Evolutionary conservation across 208 protist genomes (phyloP).

Genomic region (Wallacemonas sp.): DNA sequence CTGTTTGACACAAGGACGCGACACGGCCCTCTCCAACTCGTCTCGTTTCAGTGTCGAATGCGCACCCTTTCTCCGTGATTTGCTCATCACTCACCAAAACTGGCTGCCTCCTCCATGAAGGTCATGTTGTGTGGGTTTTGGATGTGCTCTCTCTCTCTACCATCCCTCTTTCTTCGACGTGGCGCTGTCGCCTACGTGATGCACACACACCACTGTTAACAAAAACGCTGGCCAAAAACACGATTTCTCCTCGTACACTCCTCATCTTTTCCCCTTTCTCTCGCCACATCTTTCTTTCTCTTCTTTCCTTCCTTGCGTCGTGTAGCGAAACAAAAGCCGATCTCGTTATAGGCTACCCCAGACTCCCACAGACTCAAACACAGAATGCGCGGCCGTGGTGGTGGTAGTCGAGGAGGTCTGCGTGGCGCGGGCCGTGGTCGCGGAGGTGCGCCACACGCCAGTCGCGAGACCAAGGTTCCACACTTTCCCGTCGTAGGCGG

Average conservation of each 20-base stretch:
- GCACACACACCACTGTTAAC: too few relatives aligned
- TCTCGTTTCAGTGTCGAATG: not conserved
- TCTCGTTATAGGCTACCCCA: too few relatives aligned
- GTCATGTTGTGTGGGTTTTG: too few relatives aligned
- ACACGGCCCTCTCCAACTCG: not conserved
- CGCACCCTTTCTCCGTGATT: too few relatives aligned
- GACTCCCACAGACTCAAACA: too few relatives aligned
- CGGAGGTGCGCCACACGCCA: not conserved
- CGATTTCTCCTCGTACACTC: too few relatives aligned
- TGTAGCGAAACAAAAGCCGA: too few relatives aligned
- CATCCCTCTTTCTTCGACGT: not conserved
- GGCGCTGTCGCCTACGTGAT: not conserved
- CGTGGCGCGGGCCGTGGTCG: slow-evolving; percentile 12
- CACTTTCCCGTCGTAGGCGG: slow-evolving; percentile 7
- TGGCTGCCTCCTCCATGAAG: too few relatives aligned
- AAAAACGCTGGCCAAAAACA: too few relatives aligned
- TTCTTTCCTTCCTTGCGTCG: not conserved
- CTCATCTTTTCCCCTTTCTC: too few relatives aligned
- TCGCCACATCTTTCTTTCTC: not conserved
- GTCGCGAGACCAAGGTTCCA: not conserved
- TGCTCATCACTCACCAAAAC: too few relatives aligned
- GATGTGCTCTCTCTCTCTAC: not conserved
- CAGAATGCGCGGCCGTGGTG: slow-evolving; percentile 28
- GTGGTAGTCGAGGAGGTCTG: slow-evolving; percentile 30
- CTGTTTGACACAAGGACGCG: too few relatives aligned